These are phyloP conservation scores for Aspergillus eucalypticola DNA, from an alignment of 2,329 filamentous ascomycete species.

Conservation along the genomic window DNA sequence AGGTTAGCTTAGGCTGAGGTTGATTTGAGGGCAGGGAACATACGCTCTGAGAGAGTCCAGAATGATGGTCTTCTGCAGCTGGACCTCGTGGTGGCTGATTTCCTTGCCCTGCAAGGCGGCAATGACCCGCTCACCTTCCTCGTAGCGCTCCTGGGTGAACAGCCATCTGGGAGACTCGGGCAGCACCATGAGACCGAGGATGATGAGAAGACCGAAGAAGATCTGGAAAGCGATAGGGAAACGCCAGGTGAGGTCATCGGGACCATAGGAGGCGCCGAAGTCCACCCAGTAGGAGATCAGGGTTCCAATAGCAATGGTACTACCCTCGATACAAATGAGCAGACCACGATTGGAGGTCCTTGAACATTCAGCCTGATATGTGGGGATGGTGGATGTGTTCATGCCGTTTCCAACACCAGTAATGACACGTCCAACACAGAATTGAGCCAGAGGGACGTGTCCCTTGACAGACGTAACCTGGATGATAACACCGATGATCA, in stretches of 20 bases:
- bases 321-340: slow-evolving; percentile 37
- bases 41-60: slow-evolving; percentile 57
- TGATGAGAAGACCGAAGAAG: slow-evolving; percentile 38
- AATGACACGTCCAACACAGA: slow-evolving; percentile 41
- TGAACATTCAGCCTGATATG: slow-evolving; percentile 43
- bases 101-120: slow-evolving; percentile 44
- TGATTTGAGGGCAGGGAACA: slow-evolving; percentile 5
- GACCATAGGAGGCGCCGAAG: slow-evolving; percentile 37
- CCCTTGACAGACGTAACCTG: slow-evolving; percentile 24
- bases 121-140: slow-evolving; percentile 50
- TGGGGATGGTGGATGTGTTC: slow-evolving; percentile 43
- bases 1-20: slow-evolving; percentile 32
- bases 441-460: slow-evolving; percentile 39
- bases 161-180: slow-evolving; percentile 59
- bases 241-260: slow-evolving; percentile 42
- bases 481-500: slow-evolving; percentile 36
- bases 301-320: slow-evolving; percentile 35
- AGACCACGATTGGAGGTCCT: slow-evolving; percentile 36
- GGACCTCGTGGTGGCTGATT: slow-evolving; percentile 15
- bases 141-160: slow-evolving; percentile 51
- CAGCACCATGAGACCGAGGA: slow-evolving; percentile 30
- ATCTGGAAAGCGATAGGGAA: slow-evolving; percentile 51
- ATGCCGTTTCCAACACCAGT: slow-evolving; percentile 42
- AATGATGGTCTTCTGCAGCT: slow-evolving; percentile 60
- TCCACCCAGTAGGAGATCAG: slow-evolving; percentile 39